A percentile compares a stretch with the other conserved stretches of the same genome.
Conservation (phyloP, 768 basidiomycete genomes). For the Lentinula sp. region DNA sequence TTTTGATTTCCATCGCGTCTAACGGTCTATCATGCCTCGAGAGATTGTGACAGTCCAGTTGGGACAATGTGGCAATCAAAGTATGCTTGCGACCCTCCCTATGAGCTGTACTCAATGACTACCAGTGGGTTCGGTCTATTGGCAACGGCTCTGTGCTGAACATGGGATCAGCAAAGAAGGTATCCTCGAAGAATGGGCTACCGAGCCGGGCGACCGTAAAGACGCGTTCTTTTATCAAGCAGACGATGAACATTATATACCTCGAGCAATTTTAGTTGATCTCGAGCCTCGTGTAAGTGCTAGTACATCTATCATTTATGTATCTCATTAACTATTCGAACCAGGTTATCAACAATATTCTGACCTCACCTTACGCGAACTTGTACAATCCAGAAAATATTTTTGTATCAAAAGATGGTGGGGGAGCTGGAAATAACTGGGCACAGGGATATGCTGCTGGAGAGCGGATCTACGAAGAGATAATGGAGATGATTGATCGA, state of each 20-base stretch:
- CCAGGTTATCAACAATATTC: conserved; percentile 95
- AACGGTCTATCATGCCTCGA: conserved; percentile 43
- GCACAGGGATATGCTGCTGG: conserved; percentile 91
- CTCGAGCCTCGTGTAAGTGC: conserved; percentile 85
- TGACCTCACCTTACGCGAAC: conserved; percentile 80
- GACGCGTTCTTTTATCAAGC: conserved; percentile 99
- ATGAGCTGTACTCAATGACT: conserved; percentile 9
- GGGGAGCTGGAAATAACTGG: conserved; percentile 99
- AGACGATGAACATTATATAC: conserved; percentile 99
- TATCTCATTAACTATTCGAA: background rate
- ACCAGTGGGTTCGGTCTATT: conserved; percentile 89
- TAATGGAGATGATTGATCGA: conserved; percentile 98
- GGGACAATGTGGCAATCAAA: conserved; percentile 90
- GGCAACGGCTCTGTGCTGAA: conserved; percentile 97
- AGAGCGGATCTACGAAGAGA: conserved; percentile 88
- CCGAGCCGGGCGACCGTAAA: conserved; percentile 92
- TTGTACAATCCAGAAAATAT: conserved; percentile 99
- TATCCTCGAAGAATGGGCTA: conserved; percentile 95
- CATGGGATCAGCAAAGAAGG: conserved; percentile 97
- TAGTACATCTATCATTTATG: background rate
- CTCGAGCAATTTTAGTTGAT: conserved; percentile 92
- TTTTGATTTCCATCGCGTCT: background rate
- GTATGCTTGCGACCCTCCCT: conserved; percentile 34
- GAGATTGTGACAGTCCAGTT: conserved; percentile 68
- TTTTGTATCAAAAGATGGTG: conserved; percentile 91